Conservation (phyloP, 1,139 yeast genomes). For the Debaryomyces nepalensis region DNA sequence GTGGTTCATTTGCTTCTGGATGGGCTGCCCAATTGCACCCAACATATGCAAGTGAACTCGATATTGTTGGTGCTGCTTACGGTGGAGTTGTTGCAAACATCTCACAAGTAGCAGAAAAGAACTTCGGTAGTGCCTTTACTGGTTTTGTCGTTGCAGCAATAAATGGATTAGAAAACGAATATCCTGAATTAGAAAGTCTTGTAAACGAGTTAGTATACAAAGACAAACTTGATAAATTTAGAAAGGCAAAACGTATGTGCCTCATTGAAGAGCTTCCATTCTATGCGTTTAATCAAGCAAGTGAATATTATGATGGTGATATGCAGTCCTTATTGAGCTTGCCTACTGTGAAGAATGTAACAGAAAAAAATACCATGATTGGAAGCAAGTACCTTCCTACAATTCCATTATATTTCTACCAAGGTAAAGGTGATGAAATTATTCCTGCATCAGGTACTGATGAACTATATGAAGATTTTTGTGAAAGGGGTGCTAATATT, state of each 20-base stretch:
- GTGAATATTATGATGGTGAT: conserved; percentile 2
- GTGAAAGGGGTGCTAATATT: conserved; percentile 13
- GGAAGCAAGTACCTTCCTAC: conserved; percentile 17
- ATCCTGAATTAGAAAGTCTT: conserved; percentile 24
- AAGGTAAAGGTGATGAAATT: conserved; percentile 24
- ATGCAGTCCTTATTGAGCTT: conserved; percentile 15
- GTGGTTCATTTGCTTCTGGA: conserved; percentile 39
- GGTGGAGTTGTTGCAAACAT: conserved; percentile 37
- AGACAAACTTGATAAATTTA: conserved; percentile 8
- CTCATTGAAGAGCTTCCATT: conserved; percentile 4
- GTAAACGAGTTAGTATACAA: not conserved
- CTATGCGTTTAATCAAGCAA: conserved; percentile 4
- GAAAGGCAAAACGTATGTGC: conserved; percentile 8
- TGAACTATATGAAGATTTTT: conserved; percentile 12
- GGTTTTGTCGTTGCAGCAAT: conserved; percentile 31
- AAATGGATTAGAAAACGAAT: conserved; percentile 32
- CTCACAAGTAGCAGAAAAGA: conserved; percentile 21
- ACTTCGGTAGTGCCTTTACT: conserved; percentile 27
- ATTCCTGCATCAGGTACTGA: conserved; percentile 20
- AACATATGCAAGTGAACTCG: conserved; percentile 36
- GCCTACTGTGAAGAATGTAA: conserved; percentile 17
- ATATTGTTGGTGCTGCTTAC: conserved; percentile 34
- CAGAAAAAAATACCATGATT: conserved; percentile 23
- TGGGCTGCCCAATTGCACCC: conserved; percentile 42
- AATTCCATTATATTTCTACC: conserved; percentile 28